Percentiles rank a stretch among this genome's conserved stretches.
phyloP scores from a whole-genome alignment of 768 basidiomycete genomes.

The Asterophora lycoperdoides region DNA sequence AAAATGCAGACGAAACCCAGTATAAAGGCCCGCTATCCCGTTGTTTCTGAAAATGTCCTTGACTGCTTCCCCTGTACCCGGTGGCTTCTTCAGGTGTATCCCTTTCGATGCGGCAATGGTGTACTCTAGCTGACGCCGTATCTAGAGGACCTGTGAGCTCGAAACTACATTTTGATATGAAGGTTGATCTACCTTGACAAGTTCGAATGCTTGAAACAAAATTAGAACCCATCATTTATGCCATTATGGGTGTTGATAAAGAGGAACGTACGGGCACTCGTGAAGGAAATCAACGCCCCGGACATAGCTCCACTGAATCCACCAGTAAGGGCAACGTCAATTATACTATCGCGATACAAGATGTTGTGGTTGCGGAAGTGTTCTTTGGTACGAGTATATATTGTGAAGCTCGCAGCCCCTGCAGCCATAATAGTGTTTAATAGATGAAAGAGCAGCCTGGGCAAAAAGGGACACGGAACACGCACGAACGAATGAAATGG shows the following conservation, averaged over 20 bases:
- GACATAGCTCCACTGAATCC: slow-evolving; percentile 84
- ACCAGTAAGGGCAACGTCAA: slow-evolving; percentile 74
- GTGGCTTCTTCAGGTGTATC: slow-evolving; percentile 64
- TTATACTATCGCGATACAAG: slow-evolving; percentile 52
- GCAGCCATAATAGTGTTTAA: not conserved
- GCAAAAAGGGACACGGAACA: slow-evolving; percentile 22
- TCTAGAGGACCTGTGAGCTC: slow-evolving; percentile 38
- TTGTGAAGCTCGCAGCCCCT: slow-evolving; percentile 91
- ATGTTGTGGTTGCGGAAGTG: slow-evolving; percentile 55
- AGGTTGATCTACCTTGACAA: slow-evolving; percentile 70
- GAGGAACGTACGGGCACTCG: slow-evolving; percentile 74
- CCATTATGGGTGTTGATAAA: not conserved
- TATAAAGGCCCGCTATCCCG: slow-evolving; percentile 68
- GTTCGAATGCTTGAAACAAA: slow-evolving; percentile 69
- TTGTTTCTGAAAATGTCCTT: slow-evolving; percentile 66
- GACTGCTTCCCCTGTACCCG: slow-evolving; percentile 74
- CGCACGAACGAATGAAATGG: slow-evolving; percentile 94
- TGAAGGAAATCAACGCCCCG: slow-evolving; percentile 84
- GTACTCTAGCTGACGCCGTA: slow-evolving; percentile 88
- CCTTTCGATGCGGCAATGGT: slow-evolving; percentile 84
- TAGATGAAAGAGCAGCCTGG: slow-evolving; percentile 5
- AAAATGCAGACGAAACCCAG: slow-evolving; percentile 85
- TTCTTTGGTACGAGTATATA: slow-evolving; percentile 84
- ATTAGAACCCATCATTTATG: slow-evolving; percentile 1
- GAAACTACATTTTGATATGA: slow-evolving; percentile 4